A percentile compares a stretch with the other conserved stretches of the same genome.
Evolutionary conservation across 495 filamentous ascomycete genomes (phyloP).

Genomic region (Penicillium ucsense): DNA sequence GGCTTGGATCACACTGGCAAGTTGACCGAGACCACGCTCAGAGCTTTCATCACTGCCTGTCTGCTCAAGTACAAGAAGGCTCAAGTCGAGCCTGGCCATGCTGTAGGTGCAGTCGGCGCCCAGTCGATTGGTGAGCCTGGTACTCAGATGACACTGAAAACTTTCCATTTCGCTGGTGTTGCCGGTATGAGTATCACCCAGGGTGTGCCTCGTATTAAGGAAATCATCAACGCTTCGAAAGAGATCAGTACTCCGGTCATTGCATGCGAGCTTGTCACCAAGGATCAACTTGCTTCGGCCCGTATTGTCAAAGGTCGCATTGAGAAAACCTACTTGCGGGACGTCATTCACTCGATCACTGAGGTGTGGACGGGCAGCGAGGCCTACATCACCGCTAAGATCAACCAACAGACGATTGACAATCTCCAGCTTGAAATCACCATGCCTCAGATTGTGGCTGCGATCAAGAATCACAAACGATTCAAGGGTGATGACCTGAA

Average conservation of each 20-base stretch:
- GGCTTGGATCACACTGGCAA: conserved; percentile 66
- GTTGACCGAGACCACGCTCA: conserved; percentile 62
- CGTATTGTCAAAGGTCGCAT: conserved; percentile 83
- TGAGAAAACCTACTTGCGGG: conserved; percentile 49
- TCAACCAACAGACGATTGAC: conserved; percentile 68
- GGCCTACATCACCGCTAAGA: conserved; percentile 60
- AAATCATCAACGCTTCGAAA: conserved; percentile 97
- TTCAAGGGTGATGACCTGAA: conserved; percentile 55
- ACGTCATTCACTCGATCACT: conserved; percentile 66
- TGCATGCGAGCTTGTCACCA: conserved; percentile 66
- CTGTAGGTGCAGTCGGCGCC: conserved; percentile 94
- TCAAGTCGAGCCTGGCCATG: conserved; percentile 85
- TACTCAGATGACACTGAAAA: conserved; percentile 99
- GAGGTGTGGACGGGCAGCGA: conserved; percentile 72
- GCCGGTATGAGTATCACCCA: conserved; percentile 98
- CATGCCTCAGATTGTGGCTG: conserved; percentile 55
- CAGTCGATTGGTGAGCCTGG: conserved; percentile 98
- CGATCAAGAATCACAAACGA: conserved; percentile 69
- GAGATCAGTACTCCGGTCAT: conserved; percentile 92
- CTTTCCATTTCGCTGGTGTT: conserved; percentile 99
- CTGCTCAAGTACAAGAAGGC: conserved; percentile 82
- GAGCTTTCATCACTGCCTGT: conserved; percentile 70
- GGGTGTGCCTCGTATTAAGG: conserved; percentile 98
- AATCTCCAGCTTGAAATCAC: conserved; percentile 70
- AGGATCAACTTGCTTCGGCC: conserved; percentile 59